phyloP scores from a whole-genome alignment of 768 basidiomycete species.

The Candolleomyces efflorescens region DNA sequence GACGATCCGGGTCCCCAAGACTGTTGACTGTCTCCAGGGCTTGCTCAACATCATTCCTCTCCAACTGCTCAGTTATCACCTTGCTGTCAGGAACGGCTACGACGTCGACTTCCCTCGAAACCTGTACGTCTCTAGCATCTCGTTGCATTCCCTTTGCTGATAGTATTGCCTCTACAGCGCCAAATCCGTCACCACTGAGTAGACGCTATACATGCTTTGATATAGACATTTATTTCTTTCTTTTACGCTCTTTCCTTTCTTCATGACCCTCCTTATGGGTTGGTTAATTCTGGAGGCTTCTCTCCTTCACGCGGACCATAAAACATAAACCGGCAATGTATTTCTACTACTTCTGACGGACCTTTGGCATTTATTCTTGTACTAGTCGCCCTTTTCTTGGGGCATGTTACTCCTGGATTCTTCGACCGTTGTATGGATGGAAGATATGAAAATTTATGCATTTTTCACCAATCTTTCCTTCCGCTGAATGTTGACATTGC shows the following conservation, averaged over 20 bases:
- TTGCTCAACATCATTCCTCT: conserved; percentile 95
- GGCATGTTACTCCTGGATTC: too few relatives aligned
- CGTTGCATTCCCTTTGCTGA: conserved; percentile 8
- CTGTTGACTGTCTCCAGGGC: conserved; percentile 93
- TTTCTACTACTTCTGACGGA: background rate
- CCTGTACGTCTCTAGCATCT: conserved; percentile 51
- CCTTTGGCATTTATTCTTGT: background rate
- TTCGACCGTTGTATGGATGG: too few relatives aligned
- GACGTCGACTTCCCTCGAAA: conserved; percentile 99
- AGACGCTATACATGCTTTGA: conserved; percentile 17
- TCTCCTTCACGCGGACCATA: background rate
- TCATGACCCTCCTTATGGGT: too few relatives aligned
- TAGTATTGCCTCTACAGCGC: conserved; percentile 39
- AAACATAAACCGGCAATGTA: background rate
- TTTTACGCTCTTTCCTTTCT: too few relatives aligned
- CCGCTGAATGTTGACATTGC: too few relatives aligned
- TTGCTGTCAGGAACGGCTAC: conserved; percentile 92
- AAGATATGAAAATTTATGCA: too few relatives aligned
- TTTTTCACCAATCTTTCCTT: too few relatives aligned
- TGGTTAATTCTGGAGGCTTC: background rate
- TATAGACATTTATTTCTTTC: too few relatives aligned
- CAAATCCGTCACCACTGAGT: conserved; percentile 75
- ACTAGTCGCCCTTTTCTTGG: too few relatives aligned
- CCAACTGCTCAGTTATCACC: conserved; percentile 93
- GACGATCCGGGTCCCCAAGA: conserved; percentile 93